phyloP scores from a whole-genome alignment of 441 rosid species.

The Theobroma grandiflorum region DNA sequence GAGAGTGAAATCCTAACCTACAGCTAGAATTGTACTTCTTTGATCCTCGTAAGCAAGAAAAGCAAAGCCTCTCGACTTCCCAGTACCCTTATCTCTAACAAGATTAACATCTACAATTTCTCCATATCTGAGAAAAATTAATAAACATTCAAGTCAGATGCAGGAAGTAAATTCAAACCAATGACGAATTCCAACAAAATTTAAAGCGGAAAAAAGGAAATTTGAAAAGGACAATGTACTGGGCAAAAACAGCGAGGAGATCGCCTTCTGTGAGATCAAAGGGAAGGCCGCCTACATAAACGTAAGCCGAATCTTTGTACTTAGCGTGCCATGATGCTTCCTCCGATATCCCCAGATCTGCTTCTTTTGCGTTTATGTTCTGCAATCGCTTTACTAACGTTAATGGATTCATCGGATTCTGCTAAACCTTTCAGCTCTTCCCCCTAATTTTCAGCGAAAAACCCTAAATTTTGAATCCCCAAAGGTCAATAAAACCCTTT shows the following conservation, averaged over 20 bases:
- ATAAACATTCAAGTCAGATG: neutral
- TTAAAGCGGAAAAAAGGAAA: neutral
- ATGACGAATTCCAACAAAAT: neutral
- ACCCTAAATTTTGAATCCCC: slow-evolving; percentile 1
- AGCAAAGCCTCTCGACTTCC: slow-evolving; percentile 91
- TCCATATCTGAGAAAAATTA: slow-evolving; percentile 58
- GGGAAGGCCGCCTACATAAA: slow-evolving; percentile 84
- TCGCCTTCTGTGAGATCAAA: slow-evolving; percentile 96
- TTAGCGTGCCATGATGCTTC: slow-evolving; percentile 96
- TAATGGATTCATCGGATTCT: slow-evolving; percentile 69
- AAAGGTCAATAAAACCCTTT: neutral
- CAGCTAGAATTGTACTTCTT: slow-evolving; percentile 86
- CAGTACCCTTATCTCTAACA: slow-evolving; percentile 88
- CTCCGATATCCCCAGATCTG: slow-evolving; percentile 80
- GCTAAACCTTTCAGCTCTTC: slow-evolving; percentile 6
- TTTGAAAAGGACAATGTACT: slow-evolving; percentile 47
- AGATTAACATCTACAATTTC: slow-evolving; percentile 94
- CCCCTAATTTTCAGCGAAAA: neutral
- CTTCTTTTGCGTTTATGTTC: slow-evolving; percentile 75
- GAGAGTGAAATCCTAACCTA: slow-evolving; percentile 58
- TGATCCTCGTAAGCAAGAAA: slow-evolving; percentile 95
- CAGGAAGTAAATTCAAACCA: neutral
- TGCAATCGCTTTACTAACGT: slow-evolving; percentile 83
- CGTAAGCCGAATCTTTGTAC: slow-evolving; percentile 85
- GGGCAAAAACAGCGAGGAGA: slow-evolving; percentile 91